Conservation (phyloP, 257 asterid species). For the Vinca minor region DNA sequence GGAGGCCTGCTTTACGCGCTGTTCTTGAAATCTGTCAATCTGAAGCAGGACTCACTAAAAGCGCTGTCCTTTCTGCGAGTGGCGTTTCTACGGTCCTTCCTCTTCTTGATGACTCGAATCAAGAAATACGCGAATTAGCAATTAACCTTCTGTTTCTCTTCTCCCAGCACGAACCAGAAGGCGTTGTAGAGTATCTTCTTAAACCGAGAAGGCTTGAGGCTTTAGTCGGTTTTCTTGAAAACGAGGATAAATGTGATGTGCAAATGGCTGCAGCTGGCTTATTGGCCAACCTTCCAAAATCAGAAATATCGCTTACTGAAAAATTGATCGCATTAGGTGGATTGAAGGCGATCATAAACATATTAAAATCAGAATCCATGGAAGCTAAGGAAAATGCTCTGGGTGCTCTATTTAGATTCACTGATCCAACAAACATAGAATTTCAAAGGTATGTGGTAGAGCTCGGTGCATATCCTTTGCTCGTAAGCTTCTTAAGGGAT, state of each 20-base stretch:
- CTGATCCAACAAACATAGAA: constrained; percentile 45
- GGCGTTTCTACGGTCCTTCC: constrained; percentile 48
- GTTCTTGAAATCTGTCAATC: constrained; percentile 45
- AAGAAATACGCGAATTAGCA: constrained; percentile 47
- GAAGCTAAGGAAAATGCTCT: constrained; percentile 62
- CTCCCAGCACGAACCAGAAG: constrained; percentile 60
- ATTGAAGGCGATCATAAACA: constrained; percentile 39
- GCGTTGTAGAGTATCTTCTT: constrained; percentile 53
- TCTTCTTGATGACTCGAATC: constrained; percentile 48
- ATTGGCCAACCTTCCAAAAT: constrained; percentile 55
- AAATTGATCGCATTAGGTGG: constrained; percentile 50
- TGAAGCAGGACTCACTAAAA: constrained; percentile 46
- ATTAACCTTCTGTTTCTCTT: constrained; percentile 48
- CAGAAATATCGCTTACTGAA: constrained; percentile 41
- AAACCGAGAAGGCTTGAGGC: constrained; percentile 52
- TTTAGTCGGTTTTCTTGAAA: constrained; percentile 51
- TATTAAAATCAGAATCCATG: constrained; percentile 31
- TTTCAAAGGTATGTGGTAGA: constrained; percentile 35
- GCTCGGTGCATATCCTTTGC: constrained; percentile 36
- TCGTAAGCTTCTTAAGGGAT: constrained; percentile 34
- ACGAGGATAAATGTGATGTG: constrained; percentile 35
- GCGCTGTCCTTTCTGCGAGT: constrained; percentile 45
- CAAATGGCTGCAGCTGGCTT: constrained; percentile 65
- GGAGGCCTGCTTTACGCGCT: constrained; percentile 43
- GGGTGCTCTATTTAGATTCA: constrained; percentile 52